Evolutionary conservation across 2,329 filamentous ascomycete genomes (phyloP).

Genomic region (Diplodia scrobiculata): DNA sequence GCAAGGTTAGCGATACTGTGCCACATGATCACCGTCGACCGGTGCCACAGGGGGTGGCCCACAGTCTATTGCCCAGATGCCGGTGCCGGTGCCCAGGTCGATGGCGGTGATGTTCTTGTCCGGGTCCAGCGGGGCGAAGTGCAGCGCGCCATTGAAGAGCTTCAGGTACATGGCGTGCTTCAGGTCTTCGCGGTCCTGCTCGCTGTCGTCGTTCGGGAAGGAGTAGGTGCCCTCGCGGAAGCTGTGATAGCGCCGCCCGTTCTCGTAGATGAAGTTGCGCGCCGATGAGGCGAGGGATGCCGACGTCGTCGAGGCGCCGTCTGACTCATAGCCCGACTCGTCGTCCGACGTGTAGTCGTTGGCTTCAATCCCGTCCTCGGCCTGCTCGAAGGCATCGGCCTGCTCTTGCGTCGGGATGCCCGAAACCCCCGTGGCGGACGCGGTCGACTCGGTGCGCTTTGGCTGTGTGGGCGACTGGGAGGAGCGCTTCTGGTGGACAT

Average conservation of each 20-base stretch:
- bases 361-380: constrained; percentile 30
- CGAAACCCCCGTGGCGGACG: neutral
- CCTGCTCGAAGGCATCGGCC: constrained; percentile 30
- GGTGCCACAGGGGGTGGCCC: constrained; percentile 7
- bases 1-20: constrained; percentile 9
- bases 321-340: constrained; percentile 32
- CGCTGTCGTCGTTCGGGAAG: constrained; percentile 63
- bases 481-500: neutral
- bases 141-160: constrained; percentile 53
- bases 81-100: constrained; percentile 63
- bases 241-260: constrained; percentile 62
- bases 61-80: constrained; percentile 61
- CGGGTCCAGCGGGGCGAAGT: constrained; percentile 55
- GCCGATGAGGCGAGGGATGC: constrained; percentile 46
- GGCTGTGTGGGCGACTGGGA: constrained; percentile 1
- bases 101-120: constrained; percentile 54
- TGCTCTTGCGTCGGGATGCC: constrained; percentile 27
- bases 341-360: constrained; percentile 33
- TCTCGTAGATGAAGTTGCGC: constrained; percentile 57
- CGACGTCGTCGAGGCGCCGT: constrained; percentile 37
- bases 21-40: neutral
- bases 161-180: constrained; percentile 53
- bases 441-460: neutral
- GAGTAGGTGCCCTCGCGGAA: constrained; percentile 59
- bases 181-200: constrained; percentile 62